Percentiles rank a stretch among this genome's conserved stretches.
Conservation (phyloP, 192 early-diverging fungal species). For the Coemansia nantahalensis region DNA sequence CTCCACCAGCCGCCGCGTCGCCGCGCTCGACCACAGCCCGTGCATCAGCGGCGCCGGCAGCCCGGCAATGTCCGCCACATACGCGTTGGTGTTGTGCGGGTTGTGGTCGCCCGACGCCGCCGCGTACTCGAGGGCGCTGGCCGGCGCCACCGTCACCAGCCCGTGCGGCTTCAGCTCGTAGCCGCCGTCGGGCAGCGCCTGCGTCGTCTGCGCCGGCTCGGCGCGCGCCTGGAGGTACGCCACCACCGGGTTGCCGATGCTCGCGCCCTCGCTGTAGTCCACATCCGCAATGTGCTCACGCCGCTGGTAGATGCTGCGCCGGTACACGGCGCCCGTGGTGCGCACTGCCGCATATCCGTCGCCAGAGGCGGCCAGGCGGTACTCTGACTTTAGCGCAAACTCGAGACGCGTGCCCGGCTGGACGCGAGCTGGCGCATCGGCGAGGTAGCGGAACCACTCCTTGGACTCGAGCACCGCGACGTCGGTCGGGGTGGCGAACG, state of each 20-base stretch:
- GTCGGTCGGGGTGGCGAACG: constrained; percentile 59
- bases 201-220: constrained; percentile 55
- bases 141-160: background rate
- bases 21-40: constrained; percentile 82
- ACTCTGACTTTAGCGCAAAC: constrained; percentile 74
- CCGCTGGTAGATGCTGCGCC: constrained; percentile 60
- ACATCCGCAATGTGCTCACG: constrained; percentile 70
- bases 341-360: constrained; percentile 58
- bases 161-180: constrained; percentile 8
- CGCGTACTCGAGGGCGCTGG: constrained; percentile 79
- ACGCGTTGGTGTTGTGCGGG: constrained; percentile 90
- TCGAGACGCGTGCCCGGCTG: constrained; percentile 58
- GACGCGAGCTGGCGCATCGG: constrained; percentile 3
- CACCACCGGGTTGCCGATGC: constrained; percentile 73
- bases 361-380: constrained; percentile 57
- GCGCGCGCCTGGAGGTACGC: constrained; percentile 68
- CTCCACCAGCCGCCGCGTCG: constrained; percentile 86
- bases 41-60: constrained; percentile 88
- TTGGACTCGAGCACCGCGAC: constrained; percentile 85
- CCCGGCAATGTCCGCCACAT: constrained; percentile 80
- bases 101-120: constrained; percentile 78
- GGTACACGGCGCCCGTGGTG: constrained; percentile 65
- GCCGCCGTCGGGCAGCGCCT: constrained; percentile 69
- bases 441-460: constrained; percentile 65
- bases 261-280: constrained; percentile 61